Percentiles rank a stretch among this genome's conserved stretches.
Evolutionary conservation across 441 rosid species (phyloP).

Genomic region (Adansonia madagascariensis): DNA sequence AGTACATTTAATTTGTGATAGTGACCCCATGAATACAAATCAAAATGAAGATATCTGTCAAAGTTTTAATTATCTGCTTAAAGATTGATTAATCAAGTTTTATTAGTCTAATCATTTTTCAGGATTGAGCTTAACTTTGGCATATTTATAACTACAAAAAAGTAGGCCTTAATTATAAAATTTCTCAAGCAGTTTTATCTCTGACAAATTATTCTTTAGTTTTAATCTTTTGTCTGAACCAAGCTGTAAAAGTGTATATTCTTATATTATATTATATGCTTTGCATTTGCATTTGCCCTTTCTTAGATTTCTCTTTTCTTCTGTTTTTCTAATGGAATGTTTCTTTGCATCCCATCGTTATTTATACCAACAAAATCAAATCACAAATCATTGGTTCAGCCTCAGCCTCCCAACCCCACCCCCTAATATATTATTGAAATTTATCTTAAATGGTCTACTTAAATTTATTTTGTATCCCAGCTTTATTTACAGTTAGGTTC

Average conservation of each 20-base stretch:
- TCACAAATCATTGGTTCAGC: conserved; percentile 5
- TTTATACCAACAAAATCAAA: neutral
- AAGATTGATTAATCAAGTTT: neutral
- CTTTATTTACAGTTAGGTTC: neutral
- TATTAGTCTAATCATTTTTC: neutral
- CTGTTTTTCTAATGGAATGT: neutral
- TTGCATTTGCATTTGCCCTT: neutral
- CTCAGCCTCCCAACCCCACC: neutral
- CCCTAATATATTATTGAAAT: neutral
- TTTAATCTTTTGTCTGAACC: neutral
- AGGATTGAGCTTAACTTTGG: neutral
- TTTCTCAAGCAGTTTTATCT: neutral
- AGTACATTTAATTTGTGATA: no score
- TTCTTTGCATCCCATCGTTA: conserved; percentile 19
- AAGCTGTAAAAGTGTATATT: conserved; percentile 16
- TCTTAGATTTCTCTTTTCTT: neutral
- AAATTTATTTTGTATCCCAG: neutral
- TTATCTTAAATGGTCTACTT: neutral
- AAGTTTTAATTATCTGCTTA: neutral
- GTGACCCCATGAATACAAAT: no score
- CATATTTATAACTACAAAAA: neutral
- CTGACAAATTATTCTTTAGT: neutral
- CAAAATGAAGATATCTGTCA: neutral
- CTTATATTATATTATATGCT: conserved; percentile 9
- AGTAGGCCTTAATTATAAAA: neutral